Conservation (phyloP, 2,329 filamentous ascomycete species). For the Colletotrichum sp. region DNA sequence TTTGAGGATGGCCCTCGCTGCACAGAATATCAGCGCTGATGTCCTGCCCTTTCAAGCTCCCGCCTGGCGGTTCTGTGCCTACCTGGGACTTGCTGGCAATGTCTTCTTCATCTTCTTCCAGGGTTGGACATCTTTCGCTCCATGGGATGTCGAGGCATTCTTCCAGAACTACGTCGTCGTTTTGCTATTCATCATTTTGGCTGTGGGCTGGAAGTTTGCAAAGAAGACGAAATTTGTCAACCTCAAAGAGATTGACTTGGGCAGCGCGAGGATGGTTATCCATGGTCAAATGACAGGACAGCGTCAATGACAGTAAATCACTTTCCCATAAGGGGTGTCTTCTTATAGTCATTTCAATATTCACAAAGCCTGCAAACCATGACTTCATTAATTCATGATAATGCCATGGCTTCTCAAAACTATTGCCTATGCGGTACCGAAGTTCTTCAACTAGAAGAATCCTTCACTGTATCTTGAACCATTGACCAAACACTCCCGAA, state of each 20-base stretch:
- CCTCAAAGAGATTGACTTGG: neutral
- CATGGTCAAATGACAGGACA: neutral
- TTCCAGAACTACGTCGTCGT: neutral
- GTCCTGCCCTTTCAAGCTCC: neutral
- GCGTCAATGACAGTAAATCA: neutral
- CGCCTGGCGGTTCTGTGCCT: neutral
- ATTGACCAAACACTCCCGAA: constrained; percentile 30
- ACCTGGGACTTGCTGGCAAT: neutral
- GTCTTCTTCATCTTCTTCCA: neutral
- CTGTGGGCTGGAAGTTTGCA: neutral
- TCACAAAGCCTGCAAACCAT: neutral
- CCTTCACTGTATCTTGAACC: constrained; percentile 23
- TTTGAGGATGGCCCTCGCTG: neutral
- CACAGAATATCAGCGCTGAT: neutral
- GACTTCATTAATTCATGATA: neutral
- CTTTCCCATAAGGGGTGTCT: fast-evolving
- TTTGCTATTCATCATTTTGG: neutral
- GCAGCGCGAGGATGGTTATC: neutral
- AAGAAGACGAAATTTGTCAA: neutral
- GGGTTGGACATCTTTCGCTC: neutral
- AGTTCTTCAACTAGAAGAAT: fast-evolving
- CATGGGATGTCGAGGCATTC: neutral
- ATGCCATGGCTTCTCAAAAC: neutral
- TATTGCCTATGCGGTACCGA: fast-evolving
- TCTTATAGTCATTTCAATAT: neutral